These are phyloP conservation scores for Clonostachys solani DNA, from an alignment of 2,329 filamentous ascomycete species.

Conservation along the genomic window DNA sequence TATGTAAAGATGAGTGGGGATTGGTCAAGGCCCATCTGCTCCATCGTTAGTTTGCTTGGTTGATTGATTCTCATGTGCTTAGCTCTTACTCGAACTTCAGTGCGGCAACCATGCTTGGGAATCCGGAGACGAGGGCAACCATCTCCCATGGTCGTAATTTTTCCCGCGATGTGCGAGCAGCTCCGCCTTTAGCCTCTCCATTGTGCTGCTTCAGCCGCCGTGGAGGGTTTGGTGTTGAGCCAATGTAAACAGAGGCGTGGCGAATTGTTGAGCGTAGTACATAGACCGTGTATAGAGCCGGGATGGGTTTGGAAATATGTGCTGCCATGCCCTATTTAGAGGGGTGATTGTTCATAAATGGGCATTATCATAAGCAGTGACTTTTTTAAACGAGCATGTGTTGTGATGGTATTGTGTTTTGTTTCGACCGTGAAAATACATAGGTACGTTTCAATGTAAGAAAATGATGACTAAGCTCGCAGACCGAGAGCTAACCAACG, in stretches of 20 bases:
- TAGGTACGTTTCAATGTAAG: background rate
- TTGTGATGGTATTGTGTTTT: no score
- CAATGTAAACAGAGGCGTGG: conserved; percentile 75
- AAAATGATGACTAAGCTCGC: conserved; percentile 5
- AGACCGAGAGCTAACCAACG: background rate
- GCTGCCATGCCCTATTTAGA: background rate
- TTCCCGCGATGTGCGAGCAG: conserved; percentile 65
- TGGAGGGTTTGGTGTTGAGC: conserved; percentile 84
- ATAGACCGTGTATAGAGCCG: conserved; percentile 91
- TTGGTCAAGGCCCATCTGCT: conserved; percentile 88
- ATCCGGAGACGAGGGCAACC: conserved; percentile 80
- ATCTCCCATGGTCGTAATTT: conserved; percentile 86
- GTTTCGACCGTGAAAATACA: no score
- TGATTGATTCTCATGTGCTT: background rate
- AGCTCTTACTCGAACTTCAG: conserved; percentile 85
- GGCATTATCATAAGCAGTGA: no score
- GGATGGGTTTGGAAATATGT: conserved; percentile 52
- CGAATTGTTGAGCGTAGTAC: conserved; percentile 78
- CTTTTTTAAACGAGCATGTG: no score
- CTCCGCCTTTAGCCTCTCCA: conserved; percentile 77
- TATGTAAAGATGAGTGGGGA: conserved; percentile 75
- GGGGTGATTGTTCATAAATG: background rate
- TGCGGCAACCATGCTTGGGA: conserved; percentile 81
- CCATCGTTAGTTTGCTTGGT: background rate
- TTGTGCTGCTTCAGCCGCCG: conserved; percentile 90